A percentile compares a stretch with the other conserved stretches of the same genome.
Evolutionary conservation across 768 basidiomycete genomes (phyloP).

Genomic region (Mrakia blollopis): DNA sequence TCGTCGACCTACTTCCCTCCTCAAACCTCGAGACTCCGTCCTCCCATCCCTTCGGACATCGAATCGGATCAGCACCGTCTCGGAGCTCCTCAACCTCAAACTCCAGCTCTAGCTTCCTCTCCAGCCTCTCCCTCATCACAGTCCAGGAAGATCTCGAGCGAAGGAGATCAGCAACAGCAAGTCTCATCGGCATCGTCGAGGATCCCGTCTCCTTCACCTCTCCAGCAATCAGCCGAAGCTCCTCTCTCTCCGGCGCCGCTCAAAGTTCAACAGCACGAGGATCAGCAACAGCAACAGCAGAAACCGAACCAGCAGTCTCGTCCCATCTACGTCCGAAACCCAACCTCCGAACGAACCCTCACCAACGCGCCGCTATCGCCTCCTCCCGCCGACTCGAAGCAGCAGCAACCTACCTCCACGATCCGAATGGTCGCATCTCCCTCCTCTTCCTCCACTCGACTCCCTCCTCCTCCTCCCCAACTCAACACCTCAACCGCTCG

Average conservation of each 20-base stretch:
- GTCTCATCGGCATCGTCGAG: background rate
- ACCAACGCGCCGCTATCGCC: background rate
- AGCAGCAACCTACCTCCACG: constrained; percentile 1
- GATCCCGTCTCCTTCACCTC: background rate
- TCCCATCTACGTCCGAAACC: constrained; percentile 11
- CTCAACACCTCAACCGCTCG: background rate
- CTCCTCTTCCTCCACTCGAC: background rate
- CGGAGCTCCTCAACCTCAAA: background rate
- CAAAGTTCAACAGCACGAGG: background rate
- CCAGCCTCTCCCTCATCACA: background rate
- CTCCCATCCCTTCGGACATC: background rate
- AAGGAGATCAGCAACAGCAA: background rate
- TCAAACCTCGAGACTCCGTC: background rate
- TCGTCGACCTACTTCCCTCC: background rate
- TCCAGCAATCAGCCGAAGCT: background rate
- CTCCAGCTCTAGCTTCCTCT: background rate
- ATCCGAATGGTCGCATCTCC: background rate
- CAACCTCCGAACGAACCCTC: constrained; percentile 4
- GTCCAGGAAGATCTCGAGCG: background rate
- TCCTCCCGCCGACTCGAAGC: background rate
- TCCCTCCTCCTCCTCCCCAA: background rate
- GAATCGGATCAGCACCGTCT: background rate
- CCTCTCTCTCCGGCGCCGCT: background rate
- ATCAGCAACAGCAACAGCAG: background rate
- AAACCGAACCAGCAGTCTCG: background rate